Percentiles rank a stretch among this genome's conserved stretches.
These are phyloP conservation scores for Panaeolus cyanescens DNA, from an alignment of 768 basidiomycete species.

Conservation along the genomic window DNA sequence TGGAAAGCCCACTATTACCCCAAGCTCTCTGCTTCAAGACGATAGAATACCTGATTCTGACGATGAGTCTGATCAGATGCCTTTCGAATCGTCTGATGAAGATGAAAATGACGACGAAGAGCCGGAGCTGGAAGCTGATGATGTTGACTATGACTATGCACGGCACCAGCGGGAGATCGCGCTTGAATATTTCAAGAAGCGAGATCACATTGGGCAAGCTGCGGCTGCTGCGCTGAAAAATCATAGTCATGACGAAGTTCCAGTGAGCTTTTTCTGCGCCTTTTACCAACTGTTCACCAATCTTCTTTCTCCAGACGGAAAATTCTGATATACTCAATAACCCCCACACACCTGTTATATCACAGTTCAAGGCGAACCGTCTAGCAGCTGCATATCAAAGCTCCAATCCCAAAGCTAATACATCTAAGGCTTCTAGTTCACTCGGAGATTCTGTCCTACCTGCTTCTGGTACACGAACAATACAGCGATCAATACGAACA, in stretches of 20 bases:
- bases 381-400: conserved; percentile 50
- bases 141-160: conserved; percentile 60
- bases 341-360: conserved; percentile 50
- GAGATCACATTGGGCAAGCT: conserved; percentile 54
- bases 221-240: conserved; percentile 52
- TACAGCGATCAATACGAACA: conserved; percentile 54
- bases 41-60: conserved; percentile 54
- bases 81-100: conserved; percentile 21
- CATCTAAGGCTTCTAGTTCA: conserved; percentile 31
- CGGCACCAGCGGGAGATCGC: conserved; percentile 77
- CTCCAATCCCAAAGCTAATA: conserved; percentile 22
- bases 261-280: conserved; percentile 37
- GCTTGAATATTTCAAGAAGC: conserved; percentile 67
- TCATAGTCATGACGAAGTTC: conserved; percentile 45
- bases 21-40: conserved; percentile 17
- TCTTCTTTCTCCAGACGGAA: conserved; percentile 8
- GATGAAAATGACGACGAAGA: conserved; percentile 35
- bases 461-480: conserved; percentile 43
- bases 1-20: conserved; percentile 17
- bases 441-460: conserved; percentile 46
- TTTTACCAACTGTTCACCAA: conserved; percentile 6
- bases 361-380: conserved; percentile 65
- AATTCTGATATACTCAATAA: conserved; percentile 7
- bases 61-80: conserved; percentile 59
- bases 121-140: conserved; percentile 40